phyloP scores from a whole-genome alignment of 2,329 filamentous ascomycete genomes.

The Colletotrichum tamarilloi region DNA sequence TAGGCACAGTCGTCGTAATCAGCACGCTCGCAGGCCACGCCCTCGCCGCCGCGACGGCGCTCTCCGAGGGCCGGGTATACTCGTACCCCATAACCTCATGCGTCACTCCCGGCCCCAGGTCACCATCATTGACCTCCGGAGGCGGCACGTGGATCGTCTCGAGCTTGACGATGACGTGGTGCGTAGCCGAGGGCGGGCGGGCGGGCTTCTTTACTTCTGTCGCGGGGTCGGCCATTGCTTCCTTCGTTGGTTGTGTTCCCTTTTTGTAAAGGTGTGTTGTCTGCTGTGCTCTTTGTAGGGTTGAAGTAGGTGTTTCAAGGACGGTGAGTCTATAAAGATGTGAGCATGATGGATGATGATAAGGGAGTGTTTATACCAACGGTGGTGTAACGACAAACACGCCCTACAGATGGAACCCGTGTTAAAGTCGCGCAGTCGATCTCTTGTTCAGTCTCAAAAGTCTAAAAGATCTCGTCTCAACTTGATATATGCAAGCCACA shows the following conservation, averaged over 20 bases:
- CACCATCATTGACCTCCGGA: constrained; percentile 27
- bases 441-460: not conserved
- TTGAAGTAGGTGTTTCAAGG: not conserved
- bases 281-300: not conserved
- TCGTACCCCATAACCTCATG: constrained; percentile 36
- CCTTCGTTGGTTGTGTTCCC: not conserved
- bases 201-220: constrained; percentile 28
- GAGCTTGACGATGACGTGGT: constrained; percentile 38
- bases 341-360: not conserved
- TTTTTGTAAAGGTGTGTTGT: no score
- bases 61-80: constrained; percentile 29
- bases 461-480: not conserved
- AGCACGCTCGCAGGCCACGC: constrained; percentile 41
- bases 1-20: constrained; percentile 39
- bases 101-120: constrained; percentile 1
- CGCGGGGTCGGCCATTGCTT: constrained; percentile 25
- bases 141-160: constrained; percentile 34
- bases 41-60: constrained; percentile 23
- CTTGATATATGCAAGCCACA: not conserved
- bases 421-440: not conserved
- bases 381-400: not conserved
- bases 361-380: not conserved
- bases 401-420: not conserved
- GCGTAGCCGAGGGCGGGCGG: constrained; percentile 25
- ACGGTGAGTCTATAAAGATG: not conserved